A percentile compares a stretch with the other conserved stretches of the same genome.
Conservation (phyloP, 2,329 filamentous ascomycete species). For the Colletotrichum chlorophyti region DNA sequence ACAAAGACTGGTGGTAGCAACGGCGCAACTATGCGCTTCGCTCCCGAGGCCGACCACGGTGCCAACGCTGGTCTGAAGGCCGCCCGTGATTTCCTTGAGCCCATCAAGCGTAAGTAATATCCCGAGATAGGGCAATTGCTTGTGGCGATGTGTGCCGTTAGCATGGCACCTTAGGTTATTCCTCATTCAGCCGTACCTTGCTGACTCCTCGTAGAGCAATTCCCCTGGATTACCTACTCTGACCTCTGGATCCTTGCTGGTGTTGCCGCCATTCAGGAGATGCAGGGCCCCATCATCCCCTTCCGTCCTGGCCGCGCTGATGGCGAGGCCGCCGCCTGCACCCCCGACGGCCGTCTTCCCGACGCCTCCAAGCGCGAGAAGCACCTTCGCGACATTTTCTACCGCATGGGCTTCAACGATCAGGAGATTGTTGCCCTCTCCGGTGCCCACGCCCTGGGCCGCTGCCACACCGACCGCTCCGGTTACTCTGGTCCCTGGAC, state of each 20-base stretch:
- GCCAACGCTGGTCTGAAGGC: slow-evolving; percentile 90
- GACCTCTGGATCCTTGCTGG: slow-evolving; percentile 95
- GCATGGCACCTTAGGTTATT: no score
- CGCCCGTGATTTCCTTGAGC: slow-evolving; percentile 92
- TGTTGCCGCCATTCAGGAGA: slow-evolving; percentile 89
- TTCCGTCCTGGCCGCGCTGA: slow-evolving; percentile 89
- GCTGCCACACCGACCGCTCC: slow-evolving; percentile 87
- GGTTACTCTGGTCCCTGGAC: slow-evolving; percentile 92
- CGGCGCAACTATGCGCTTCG: slow-evolving; percentile 95
- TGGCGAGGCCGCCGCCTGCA: slow-evolving; percentile 82
- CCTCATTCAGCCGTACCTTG: no score
- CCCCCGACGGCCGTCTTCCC: slow-evolving; percentile 86
- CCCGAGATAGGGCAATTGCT: no score
- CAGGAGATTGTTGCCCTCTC: slow-evolving; percentile 92
- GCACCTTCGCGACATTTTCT: slow-evolving; percentile 91
- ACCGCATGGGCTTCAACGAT: slow-evolving; percentile 97
- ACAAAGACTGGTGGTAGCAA: slow-evolving; percentile 93
- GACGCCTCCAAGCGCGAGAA: slow-evolving; percentile 79
- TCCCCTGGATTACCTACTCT: slow-evolving; percentile 96
- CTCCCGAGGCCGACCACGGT: slow-evolving; percentile 86
- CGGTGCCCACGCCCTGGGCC: slow-evolving; percentile 86
- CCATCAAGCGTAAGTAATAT: slow-evolving; percentile 73
- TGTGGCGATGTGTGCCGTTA: no score
- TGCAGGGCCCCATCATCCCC: slow-evolving; percentile 86
- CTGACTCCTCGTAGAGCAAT: slow-evolving; percentile 61